Base-by-base conservation (phyloP, 805 yeast species). In the Cyberlindnera americana region DNA sequence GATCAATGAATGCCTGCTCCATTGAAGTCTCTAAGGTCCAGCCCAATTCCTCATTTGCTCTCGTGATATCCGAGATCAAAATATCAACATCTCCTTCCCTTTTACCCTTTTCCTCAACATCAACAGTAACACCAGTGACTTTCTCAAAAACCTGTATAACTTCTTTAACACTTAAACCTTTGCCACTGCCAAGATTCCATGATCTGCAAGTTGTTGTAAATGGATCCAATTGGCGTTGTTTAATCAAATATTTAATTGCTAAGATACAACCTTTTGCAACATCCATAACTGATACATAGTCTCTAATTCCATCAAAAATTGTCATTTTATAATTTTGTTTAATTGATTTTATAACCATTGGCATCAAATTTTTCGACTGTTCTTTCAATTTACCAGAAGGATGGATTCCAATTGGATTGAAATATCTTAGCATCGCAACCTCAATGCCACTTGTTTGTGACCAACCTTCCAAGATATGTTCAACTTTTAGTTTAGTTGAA, bases 361-460 rank as follows among this genome's bases (percentile, higher is more conserved):
- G 93, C 48, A 86, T 66, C 50, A 85, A 63, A 52, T 85, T 84
- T 63, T 82, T 83, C 35, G 95, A 91, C 37, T 84, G 90, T 55
- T 86, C 95, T 27, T 95, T 95, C 44, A 85, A 69, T 25, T 77
- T 62, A 11, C 93, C 93, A 2, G 87, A 77, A 3, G 90, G 85
- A 57, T 85, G 95, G 14, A 93, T 91, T 27, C 95, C 95, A 49
- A 83, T 82, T 25, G 95, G 93, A 56, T 85, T 84, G 67, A 83
- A 85, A 62, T 84, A 86, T 41, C 93, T 72, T 53, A 86, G 65
- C 35, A 83, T 69, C 31, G 78, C 69, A 5, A 61, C 50, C 50
- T 75, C 65, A 19, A 77, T 60, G 56, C 81, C 89, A 8, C 34
- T 24, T n/a, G 12, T 7, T 6, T 10, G 44, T 79, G 62, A 39